A percentile compares a stretch with the other conserved stretches of the same genome.
These are phyloP conservation scores for Coniochaeta prunicola DNA, from an alignment of 2,329 filamentous ascomycete species.

Conservation along the genomic window DNA sequence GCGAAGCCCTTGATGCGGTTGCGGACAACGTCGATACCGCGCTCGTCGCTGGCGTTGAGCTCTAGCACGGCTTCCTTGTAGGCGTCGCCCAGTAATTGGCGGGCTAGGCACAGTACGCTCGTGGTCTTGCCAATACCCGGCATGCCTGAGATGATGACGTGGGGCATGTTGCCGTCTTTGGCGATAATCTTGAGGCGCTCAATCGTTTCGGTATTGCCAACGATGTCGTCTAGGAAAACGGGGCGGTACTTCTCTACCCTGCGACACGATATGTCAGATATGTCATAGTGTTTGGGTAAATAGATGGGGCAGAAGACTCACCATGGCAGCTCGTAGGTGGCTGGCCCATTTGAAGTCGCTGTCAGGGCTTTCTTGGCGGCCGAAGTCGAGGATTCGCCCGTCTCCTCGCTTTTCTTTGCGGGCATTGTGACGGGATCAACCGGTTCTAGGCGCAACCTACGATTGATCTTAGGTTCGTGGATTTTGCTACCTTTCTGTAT, in stretches of 20 bases:
- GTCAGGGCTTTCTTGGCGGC: conserved; percentile 50
- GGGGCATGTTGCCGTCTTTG: conserved; percentile 98
- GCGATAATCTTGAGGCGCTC: conserved; percentile 97
- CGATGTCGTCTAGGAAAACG: conserved; percentile 89
- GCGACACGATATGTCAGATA: conserved; percentile 1
- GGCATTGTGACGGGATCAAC: conserved; percentile 29
- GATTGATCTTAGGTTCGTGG: neutral
- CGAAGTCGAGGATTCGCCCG: conserved; percentile 54
- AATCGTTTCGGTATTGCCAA: conserved; percentile 96
- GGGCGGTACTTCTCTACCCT: conserved; percentile 99
- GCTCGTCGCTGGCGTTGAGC: conserved; percentile 91
- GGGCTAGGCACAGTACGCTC: conserved; percentile 84
- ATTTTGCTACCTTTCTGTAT: neutral
- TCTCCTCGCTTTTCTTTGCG: conserved; percentile 40
- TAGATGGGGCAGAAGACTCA: conserved; percentile 25
- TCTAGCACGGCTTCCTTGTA: conserved; percentile 98
- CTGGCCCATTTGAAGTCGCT: conserved; percentile 38
- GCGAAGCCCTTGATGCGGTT: conserved; percentile 98
- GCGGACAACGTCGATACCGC: conserved; percentile 94
- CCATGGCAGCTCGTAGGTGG: conserved; percentile 74
- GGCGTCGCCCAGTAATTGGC: conserved; percentile 81
- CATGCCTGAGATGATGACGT: conserved; percentile 99
- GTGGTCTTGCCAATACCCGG: conserved; percentile 98
- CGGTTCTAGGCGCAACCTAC: neutral
- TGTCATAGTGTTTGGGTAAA: neutral